Conservation (phyloP, 306 rosid genomes). For the Sindora glabra region DNA sequence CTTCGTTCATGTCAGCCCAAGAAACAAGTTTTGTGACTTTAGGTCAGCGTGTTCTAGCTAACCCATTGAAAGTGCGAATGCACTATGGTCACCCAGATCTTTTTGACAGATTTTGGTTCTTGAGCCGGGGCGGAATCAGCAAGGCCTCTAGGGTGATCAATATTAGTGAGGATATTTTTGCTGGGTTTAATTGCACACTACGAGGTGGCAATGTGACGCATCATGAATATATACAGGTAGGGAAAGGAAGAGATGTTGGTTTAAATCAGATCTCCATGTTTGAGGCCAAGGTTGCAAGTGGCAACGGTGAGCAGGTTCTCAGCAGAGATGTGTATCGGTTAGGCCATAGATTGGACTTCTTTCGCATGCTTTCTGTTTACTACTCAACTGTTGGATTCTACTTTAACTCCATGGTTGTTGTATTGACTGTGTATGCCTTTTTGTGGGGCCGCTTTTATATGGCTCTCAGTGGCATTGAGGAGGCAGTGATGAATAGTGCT, state of each 20-base stretch:
- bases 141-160: conserved; percentile 46
- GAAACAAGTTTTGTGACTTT: conserved; percentile 45
- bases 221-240: conserved; percentile 45
- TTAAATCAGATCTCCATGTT: conserved; percentile 44
- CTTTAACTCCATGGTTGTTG: conserved; percentile 40
- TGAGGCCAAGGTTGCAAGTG: conserved; percentile 49
- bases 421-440: conserved; percentile 42
- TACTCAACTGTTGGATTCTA: conserved; percentile 47
- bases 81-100: conserved; percentile 50
- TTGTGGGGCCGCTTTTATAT: conserved; percentile 44
- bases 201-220: conserved; percentile 50
- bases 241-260: conserved; percentile 52
- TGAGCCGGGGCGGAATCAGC: conserved; percentile 41
- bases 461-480: conserved; percentile 41
- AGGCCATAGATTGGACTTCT: conserved; percentile 47
- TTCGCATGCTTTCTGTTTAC: conserved; percentile 46
- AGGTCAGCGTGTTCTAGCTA: conserved; percentile 50
- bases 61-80: conserved; percentile 45
- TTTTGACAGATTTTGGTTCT: conserved; percentile 48
- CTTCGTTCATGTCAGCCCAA: conserved; percentile 52
- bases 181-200: conserved; percentile 45
- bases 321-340: conserved; percentile 46
- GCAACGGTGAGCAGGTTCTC: conserved; percentile 44
- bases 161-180: conserved; percentile 46
- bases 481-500: conserved; percentile 17